Evolutionary conservation across 2,329 filamentous ascomycete species (phyloP).

Genomic region (Graphilbum fragrans): DNA sequence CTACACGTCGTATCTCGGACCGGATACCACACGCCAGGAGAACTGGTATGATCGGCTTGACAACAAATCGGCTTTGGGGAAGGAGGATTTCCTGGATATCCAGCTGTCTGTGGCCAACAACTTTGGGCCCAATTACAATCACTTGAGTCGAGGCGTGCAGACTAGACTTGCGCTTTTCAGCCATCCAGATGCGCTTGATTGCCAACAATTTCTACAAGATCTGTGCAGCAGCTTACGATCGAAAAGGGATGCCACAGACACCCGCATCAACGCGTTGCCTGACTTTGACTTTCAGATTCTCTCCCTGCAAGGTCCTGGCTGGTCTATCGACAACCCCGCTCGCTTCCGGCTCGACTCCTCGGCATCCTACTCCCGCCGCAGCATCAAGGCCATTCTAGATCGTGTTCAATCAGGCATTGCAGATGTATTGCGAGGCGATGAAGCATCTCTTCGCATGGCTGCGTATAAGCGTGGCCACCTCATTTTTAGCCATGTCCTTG

Average conservation of each 20-base stretch:
- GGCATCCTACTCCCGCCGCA: slow-evolving; percentile 29
- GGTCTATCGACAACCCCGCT: slow-evolving; percentile 33
- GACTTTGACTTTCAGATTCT: slow-evolving; percentile 36
- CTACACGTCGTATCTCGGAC: slow-evolving; percentile 26
- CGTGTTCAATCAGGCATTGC: slow-evolving; percentile 37
- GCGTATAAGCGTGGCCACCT: slow-evolving; percentile 41
- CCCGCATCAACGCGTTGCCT: slow-evolving; percentile 25
- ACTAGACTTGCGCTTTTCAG: slow-evolving; percentile 33
- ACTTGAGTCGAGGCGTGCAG: slow-evolving; percentile 28
- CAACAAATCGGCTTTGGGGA: too few species aligned
- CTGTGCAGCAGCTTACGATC: too few species aligned
- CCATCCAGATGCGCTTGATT: slow-evolving; percentile 27
- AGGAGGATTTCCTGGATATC: slow-evolving; percentile 32
- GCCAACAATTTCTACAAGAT: slow-evolving; percentile 27
- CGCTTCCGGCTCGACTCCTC: slow-evolving; percentile 29
- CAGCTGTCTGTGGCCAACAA: slow-evolving; percentile 35
- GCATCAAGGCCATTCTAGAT: slow-evolving; percentile 35
- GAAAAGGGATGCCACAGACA: slow-evolving; percentile 29
- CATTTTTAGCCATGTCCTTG: slow-evolving; percentile 35
- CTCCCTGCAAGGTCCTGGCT: slow-evolving; percentile 31
- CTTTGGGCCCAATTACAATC: slow-evolving; percentile 33
- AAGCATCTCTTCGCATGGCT: slow-evolving; percentile 32
- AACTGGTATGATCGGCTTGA: slow-evolving; percentile 21
- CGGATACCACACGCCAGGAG: slow-evolving; percentile 21
- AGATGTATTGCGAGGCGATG: slow-evolving; percentile 33